A percentile compares a stretch with the other conserved stretches of the same genome.
Evolutionary conservation across 306 rosid species (phyloP).

Genomic region (Malus sieversii): DNA sequence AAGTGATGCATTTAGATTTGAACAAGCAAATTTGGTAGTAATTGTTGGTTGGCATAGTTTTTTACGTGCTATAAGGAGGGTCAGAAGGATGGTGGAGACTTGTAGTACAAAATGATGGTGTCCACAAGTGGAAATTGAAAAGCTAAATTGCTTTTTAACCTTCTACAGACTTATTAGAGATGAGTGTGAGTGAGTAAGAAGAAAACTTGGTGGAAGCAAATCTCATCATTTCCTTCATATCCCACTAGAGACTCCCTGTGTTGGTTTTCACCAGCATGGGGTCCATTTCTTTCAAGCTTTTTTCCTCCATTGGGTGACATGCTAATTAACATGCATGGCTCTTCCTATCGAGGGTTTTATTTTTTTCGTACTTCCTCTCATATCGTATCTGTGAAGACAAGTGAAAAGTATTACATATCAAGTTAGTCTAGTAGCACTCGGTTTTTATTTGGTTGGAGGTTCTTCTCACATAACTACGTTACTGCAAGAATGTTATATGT

Average conservation of each 20-base stretch:
- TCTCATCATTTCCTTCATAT: slow-evolving; percentile 17
- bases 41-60: slow-evolving; percentile 7
- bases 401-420: slow-evolving; percentile 12
- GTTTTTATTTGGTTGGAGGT: no score
- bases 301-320: slow-evolving; percentile 67
- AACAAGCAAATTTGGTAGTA: slow-evolving; percentile 13
- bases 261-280: slow-evolving; percentile 44
- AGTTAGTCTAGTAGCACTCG: no score
- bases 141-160: slow-evolving; percentile 45
- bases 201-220: neutral
- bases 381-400: slow-evolving; percentile 32
- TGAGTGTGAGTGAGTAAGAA: neutral
- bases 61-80: slow-evolving; percentile 25
- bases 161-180: slow-evolving; percentile 3
- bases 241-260: slow-evolving; percentile 22
- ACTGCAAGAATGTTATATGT: no score
- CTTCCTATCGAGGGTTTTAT: slow-evolving; percentile 7
- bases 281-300: slow-evolving; percentile 42
- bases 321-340: slow-evolving; percentile 55
- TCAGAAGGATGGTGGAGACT: slow-evolving; percentile 31
- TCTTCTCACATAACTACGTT: no score
- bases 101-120: slow-evolving; percentile 62
- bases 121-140: slow-evolving; percentile 55
- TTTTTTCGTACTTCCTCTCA: neutral
- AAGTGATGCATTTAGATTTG: neutral